Base-by-base conservation (phyloP, 306 rosid species). In the Glycine soja region DNA sequence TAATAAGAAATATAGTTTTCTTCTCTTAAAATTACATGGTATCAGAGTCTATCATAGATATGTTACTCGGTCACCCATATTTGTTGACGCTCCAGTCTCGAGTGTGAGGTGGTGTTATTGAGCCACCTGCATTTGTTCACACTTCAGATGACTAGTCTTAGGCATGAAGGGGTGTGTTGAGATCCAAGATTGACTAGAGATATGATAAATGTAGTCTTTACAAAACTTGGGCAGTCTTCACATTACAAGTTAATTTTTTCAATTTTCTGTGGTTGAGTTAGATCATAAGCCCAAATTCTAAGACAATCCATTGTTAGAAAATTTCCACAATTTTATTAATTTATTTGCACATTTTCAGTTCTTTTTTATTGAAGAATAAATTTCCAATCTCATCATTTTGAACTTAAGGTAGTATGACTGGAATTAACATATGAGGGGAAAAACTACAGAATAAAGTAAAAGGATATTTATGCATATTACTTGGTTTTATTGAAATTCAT, bases 381-480 rank as follows among this genome's bases (percentile, higher is more conserved):
- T 74, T 38, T 53, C 12, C 19, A 52, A 72, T 52, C 36, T 32
- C 64, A 72, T 34, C 65, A 72, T 32, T 53, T 34, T 34, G 48
- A 77, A 47, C 38, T 47, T 66, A 77, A 43, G 30, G 30, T 10
- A 8, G 42, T 59, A 59, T 59, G 45, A 6, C 16, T 42, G 38
- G 24, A 45, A 45, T 59, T 8, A 40, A 38, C 5, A 24, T 43
- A 12, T 24, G 58, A 59, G 50, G 8, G 18, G 5, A 14, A 36
- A 76, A 48, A 76, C 2, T 62, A n/a, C 32, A 53, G 10, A 48
- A 66, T 61, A 32, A 65, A 52, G 18, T 66, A 18, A 65, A 53
- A 15, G 12, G 34, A 1, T 45, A 59, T 59, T 30, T 12, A 75
- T 0, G 4, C 11, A 61, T 53, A 45, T 46, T 50, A 69, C 18